Evolutionary conservation across 371 early-diverging fungal genomes (phyloP), one percentile per base, ranked within the genome.

Genomic region (Mortierella sp.): DNA sequence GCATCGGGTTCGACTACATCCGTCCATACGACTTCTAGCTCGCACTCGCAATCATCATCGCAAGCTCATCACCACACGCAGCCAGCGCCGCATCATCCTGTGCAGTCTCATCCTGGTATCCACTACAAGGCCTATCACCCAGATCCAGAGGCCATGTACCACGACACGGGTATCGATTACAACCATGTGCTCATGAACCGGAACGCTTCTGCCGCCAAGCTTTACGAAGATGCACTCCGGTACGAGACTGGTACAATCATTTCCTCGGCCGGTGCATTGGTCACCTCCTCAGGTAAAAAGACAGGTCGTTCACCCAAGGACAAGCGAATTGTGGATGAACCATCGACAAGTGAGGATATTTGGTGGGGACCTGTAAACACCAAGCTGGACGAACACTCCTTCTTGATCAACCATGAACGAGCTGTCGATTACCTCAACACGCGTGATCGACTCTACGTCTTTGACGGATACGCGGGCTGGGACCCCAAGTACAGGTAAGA

Each of bases 301-400:
- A 98, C 92, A 19, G 96, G 96, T 29, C 87, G 96, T 70, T 85
- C 94, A 80, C 93, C 96, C 57, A 87, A 89, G 70, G 98, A 98
- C 88, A 98, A 98, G 90, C 95, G 98, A 67, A 93, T 98, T 76
- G 98, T 97, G 46, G 97, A 96, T 57, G 98, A 98, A 74, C 84
- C 89, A 12, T 72, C 87, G 12, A 91, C 95, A 18, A 80, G 84
- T 15, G 84, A 91, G 57, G 95, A 98, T 80, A 88, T 98, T 75
- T 98, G 98, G 98, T 97, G 97, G 97, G 98, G 98, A n/a, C 97
- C 98, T 30, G 96, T 98, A 71, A 98, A 98, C 86, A 93, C 92
- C 80, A 92, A 92, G 75, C 90, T 98, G 82, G 86, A 89, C 62
- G 94, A 95, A 74, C 87, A 92, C 58, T 90, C 94, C 14, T 98